Evolutionary conservation across 257 asterid genomes (phyloP).

Genomic region (Penstemon barbatus): DNA sequence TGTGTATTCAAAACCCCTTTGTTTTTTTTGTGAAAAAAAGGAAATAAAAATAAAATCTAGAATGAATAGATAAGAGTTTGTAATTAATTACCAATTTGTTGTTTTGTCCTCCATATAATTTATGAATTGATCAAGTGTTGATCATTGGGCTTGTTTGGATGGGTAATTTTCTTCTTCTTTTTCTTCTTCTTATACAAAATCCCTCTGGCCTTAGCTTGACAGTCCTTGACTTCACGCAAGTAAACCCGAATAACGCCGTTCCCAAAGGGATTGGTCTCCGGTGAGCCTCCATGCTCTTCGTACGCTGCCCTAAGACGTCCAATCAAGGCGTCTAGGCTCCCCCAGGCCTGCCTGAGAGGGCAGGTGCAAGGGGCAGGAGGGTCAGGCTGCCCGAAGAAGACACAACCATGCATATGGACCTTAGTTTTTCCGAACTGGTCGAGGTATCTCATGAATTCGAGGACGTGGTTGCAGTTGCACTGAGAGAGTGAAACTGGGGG

Average conservation of each 20-base stretch:
- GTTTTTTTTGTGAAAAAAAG: not conserved
- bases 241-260: slow-evolving; percentile 44
- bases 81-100: slow-evolving; percentile 12
- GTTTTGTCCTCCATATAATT: not conserved
- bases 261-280: slow-evolving; percentile 46
- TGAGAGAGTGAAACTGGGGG: slow-evolving; percentile 38
- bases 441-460: slow-evolving; percentile 44
- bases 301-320: slow-evolving; percentile 52
- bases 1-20: not conserved
- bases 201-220: slow-evolving; percentile 50
- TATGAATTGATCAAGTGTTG: slow-evolving; percentile 7
- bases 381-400: slow-evolving; percentile 52
- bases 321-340: slow-evolving; percentile 49
- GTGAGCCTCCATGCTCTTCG: slow-evolving; percentile 51
- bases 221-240: slow-evolving; percentile 44
- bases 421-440: slow-evolving; percentile 60
- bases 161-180: slow-evolving; percentile 29
- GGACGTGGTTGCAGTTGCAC: slow-evolving; percentile 45
- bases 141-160: slow-evolving; percentile 24
- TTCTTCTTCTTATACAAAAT: slow-evolving; percentile 46
- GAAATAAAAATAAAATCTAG: slow-evolving; percentile 9
- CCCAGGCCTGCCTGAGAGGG: slow-evolving; percentile 55
- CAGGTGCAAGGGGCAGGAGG: slow-evolving; percentile 51
- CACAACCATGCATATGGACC: slow-evolving; percentile 50
- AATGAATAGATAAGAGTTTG: not conserved